These are phyloP conservation scores for Phytophthora kernoviae DNA, from an alignment of 352 stramenopile genomes.

Conservation along the genomic window DNA sequence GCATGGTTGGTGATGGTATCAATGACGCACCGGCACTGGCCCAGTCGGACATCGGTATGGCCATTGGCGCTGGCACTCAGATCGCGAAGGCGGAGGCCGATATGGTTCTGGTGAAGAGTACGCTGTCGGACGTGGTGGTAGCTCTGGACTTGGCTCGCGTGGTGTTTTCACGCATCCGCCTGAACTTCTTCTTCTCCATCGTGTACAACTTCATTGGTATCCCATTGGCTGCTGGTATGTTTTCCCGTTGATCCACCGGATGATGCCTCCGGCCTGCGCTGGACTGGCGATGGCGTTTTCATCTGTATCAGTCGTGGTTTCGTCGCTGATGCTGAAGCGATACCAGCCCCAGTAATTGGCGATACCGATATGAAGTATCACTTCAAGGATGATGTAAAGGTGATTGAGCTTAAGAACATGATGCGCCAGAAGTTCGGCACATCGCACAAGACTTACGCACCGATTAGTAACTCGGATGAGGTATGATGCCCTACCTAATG, in stretches of 20 bases:
- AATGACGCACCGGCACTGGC: slow-evolving; percentile 95
- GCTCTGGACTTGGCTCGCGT: slow-evolving; percentile 81
- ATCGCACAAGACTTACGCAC: slow-evolving; percentile 61
- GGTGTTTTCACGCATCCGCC: slow-evolving; percentile 81
- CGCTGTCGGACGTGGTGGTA: slow-evolving; percentile 83
- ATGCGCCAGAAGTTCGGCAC: slow-evolving; percentile 64
- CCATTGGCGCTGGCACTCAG: slow-evolving; percentile 91
- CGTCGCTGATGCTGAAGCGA: slow-evolving; percentile 75
- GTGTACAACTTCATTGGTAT: slow-evolving; percentile 90
- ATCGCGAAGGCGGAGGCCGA: slow-evolving; percentile 88
- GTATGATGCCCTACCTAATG: slow-evolving; percentile 13
- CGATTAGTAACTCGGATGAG: slow-evolving; percentile 64
- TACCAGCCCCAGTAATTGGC: slow-evolving; percentile 63
- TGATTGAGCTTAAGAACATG: slow-evolving; percentile 79
- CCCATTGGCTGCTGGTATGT: slow-evolving; percentile 81
- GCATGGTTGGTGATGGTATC: slow-evolving; percentile 95
- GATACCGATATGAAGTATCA: slow-evolving; percentile 31
- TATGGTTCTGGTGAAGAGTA: slow-evolving; percentile 90
- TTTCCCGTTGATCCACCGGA: slow-evolving; percentile 86
- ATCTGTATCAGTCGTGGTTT: slow-evolving; percentile 87
- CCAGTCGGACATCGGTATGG: slow-evolving; percentile 93
- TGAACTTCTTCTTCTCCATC: slow-evolving; percentile 91
- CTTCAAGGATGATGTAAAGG: slow-evolving; percentile 71
- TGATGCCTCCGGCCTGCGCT: slow-evolving; percentile 85
- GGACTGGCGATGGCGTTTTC: slow-evolving; percentile 90